These are phyloP conservation scores for Angomonas ambiguus DNA, from an alignment of 208 protist genomes.

Conservation along the genomic window DNA sequence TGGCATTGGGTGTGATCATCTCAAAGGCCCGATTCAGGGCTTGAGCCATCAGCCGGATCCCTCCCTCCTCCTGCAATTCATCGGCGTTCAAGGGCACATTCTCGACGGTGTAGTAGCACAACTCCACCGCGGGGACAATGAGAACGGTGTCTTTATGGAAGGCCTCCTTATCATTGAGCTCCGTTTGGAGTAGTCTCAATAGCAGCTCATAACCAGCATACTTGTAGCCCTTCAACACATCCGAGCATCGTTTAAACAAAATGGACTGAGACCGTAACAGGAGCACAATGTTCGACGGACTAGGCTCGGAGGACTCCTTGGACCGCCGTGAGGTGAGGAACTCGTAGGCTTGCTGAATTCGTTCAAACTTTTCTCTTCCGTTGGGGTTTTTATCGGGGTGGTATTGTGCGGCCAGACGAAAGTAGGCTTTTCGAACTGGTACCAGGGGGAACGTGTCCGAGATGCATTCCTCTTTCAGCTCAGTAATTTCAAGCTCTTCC, in stretches of 20 bases:
- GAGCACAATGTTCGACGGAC: constrained; percentile 58
- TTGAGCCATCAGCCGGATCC: constrained; percentile 68
- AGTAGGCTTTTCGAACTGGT: constrained; percentile 92
- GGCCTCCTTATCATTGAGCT: constrained; percentile 60
- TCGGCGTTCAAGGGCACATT: constrained; percentile 92
- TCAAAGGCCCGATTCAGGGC: constrained; percentile 76
- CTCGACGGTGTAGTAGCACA: constrained; percentile 88
- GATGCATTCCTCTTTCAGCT: background rate
- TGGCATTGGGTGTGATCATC: constrained; percentile 39
- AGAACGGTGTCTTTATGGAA: constrained; percentile 67
- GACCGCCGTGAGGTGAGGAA: constrained; percentile 43
- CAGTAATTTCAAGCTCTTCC: constrained; percentile 65
- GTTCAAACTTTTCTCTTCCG: constrained; percentile 90
- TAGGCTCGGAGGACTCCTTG: constrained; percentile 23
- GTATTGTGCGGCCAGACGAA: constrained; percentile 87
- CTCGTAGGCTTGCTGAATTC: constrained; percentile 88
- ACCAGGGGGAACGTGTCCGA: constrained; percentile 15
- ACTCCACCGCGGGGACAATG: constrained; percentile 75
- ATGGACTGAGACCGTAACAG: constrained; percentile 91
- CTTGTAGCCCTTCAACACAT: constrained; percentile 86
- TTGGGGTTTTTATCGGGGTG: constrained; percentile 97
- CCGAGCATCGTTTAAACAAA: constrained; percentile 81
- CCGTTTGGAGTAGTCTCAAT: constrained; percentile 65
- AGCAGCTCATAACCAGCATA: constrained; percentile 93
- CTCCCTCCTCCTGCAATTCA: constrained; percentile 90